phyloP scores from a whole-genome alignment of 371 early-diverging fungal species.

The Apophysomyces ossiformis region DNA sequence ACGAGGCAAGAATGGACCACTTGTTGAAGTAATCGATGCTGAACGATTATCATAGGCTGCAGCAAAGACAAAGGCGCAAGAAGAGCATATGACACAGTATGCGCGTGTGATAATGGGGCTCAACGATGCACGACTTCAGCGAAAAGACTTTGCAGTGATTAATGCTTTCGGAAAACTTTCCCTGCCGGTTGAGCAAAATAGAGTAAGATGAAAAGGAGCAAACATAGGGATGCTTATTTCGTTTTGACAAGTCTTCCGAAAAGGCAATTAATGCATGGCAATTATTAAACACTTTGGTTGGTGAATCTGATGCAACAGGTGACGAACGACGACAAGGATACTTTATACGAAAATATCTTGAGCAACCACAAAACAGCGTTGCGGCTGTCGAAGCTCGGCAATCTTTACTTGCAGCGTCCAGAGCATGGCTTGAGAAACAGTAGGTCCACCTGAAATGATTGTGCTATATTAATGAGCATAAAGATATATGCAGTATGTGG shows the following conservation, averaged over 20 bases:
- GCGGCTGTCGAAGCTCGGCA: constrained; percentile 1
- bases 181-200: constrained; percentile 15
- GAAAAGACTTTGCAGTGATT: constrained; percentile 14
- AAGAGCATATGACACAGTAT: constrained; percentile 19
- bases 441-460: constrained; percentile 12
- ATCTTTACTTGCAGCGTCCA: constrained; percentile 9
- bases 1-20: neutral
- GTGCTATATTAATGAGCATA: neutral
- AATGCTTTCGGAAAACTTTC: constrained; percentile 14
- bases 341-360: neutral
- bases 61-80: neutral
- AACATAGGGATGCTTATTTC: neutral
- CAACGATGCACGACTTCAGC: constrained; percentile 21
- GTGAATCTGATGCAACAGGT: constrained; percentile 2
- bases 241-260: constrained; percentile 9
- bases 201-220: neutral
- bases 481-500: constrained; percentile 57
- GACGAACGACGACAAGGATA: neutral
- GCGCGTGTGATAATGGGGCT: constrained; percentile 15
- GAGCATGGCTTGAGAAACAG: constrained; percentile 25
- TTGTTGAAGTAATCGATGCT: neutral
- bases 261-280: constrained; percentile 19
- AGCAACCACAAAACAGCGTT: neutral
- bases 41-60: neutral
- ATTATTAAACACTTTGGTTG: constrained; percentile 9